phyloP scores from a whole-genome alignment of 306 rosid genomes.

The Prunus dulcis region DNA sequence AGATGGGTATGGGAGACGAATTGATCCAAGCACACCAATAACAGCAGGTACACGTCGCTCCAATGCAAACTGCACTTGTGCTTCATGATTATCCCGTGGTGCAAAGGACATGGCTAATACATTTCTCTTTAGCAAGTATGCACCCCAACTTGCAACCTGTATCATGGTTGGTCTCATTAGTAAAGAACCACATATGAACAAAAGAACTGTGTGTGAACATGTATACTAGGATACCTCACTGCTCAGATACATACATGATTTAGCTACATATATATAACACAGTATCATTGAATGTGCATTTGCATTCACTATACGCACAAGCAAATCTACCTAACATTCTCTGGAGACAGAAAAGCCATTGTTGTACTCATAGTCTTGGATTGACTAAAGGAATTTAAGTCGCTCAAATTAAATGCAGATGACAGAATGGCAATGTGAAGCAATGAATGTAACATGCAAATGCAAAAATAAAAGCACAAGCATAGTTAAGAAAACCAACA shows the following conservation, averaged over 20 bases:
- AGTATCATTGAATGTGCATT: neutral
- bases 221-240: constrained; percentile 16
- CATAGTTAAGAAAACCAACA: constrained; percentile 21
- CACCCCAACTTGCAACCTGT: constrained; percentile 99
- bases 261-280: constrained; percentile 9
- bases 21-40: constrained; percentile 89
- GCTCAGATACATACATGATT: constrained; percentile 14
- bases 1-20: constrained; percentile 86
- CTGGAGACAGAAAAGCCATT: neutral
- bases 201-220: constrained; percentile 16
- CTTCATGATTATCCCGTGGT: constrained; percentile 97
- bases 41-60: constrained; percentile 96
- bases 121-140: constrained; percentile 86
- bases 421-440: neutral
- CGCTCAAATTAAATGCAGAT: neutral
- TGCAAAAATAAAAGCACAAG: constrained; percentile 3
- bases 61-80: constrained; percentile 96
- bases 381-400: neutral
- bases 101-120: constrained; percentile 93
- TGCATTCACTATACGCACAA: no score
- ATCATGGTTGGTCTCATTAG: constrained; percentile 32
- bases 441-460: neutral
- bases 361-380: neutral
- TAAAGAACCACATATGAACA: constrained; percentile 23
- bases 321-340: neutral